phyloP scores from a whole-genome alignment of 352 stramenopile species.

The Phytophthora pisi region DNA sequence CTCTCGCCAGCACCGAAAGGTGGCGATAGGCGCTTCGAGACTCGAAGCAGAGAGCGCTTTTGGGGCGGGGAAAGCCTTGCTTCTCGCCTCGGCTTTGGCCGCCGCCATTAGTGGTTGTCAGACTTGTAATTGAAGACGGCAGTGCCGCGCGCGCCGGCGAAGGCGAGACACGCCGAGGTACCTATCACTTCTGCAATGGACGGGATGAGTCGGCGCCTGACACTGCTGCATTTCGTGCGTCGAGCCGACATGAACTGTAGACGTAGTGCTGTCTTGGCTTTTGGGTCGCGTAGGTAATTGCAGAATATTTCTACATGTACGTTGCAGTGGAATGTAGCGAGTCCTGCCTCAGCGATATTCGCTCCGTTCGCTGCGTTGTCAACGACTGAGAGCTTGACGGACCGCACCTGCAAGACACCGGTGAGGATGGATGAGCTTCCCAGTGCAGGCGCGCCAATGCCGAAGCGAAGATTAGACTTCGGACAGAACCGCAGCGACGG shows the following conservation, averaged over 20 bases:
- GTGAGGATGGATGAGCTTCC: background rate
- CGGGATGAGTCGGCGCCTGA: too few species aligned
- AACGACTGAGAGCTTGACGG: background rate
- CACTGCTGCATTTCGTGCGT: background rate
- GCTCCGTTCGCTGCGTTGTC: background rate
- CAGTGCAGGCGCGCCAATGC: background rate
- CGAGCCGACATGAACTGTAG: background rate
- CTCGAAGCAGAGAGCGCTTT: too few species aligned
- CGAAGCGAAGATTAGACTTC: background rate
- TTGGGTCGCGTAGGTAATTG: too few species aligned
- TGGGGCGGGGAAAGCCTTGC: too few species aligned
- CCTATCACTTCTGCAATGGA: too few species aligned
- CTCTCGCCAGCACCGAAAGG: too few species aligned
- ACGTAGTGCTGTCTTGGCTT: too few species aligned
- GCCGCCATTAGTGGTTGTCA: background rate
- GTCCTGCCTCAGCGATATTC: background rate
- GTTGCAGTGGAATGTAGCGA: too few species aligned
- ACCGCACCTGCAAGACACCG: background rate
- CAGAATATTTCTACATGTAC: too few species aligned
- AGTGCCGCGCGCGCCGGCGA: background rate
- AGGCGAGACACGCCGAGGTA: constrained; percentile 10
- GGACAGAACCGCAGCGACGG: background rate
- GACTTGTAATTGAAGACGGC: background rate
- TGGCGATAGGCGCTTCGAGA: too few species aligned
- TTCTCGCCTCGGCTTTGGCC: background rate